phyloP scores from a whole-genome alignment of 108 stramenopile genomes.

The Fragilaria crotonensis region DNA sequence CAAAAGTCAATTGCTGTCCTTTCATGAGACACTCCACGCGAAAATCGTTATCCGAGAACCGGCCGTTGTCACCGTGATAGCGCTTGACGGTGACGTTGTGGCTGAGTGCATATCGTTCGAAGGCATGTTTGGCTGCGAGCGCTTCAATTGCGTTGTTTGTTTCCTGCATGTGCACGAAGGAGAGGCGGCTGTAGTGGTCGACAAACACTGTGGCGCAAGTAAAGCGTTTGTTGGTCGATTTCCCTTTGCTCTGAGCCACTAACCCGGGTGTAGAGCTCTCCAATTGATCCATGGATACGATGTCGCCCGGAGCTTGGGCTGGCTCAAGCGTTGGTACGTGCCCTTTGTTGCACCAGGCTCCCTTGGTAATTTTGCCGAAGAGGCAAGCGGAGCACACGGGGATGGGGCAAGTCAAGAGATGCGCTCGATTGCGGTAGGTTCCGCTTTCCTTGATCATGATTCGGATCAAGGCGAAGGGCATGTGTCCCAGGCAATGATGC shows the following conservation, averaged over 20 bases:
- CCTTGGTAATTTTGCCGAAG: slow-evolving; percentile 11
- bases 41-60: slow-evolving; percentile 10
- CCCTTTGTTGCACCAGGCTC: slow-evolving; percentile 16
- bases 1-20: slow-evolving; percentile 19
- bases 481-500: too few species aligned
- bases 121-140: slow-evolving; percentile 22
- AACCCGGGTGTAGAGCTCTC: slow-evolving; percentile 32
- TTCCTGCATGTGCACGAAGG: slow-evolving; percentile 24
- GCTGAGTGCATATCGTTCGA: slow-evolving; percentile 16
- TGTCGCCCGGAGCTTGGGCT: slow-evolving; percentile 18
- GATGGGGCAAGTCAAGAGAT: too few species aligned
- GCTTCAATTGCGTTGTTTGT: slow-evolving; percentile 19
- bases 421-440: too few species aligned
- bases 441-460: too few species aligned
- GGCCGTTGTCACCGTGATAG: slow-evolving; percentile 26
- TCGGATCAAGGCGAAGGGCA: too few species aligned
- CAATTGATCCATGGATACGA: slow-evolving; percentile 39
- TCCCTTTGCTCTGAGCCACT: slow-evolving; percentile 36
- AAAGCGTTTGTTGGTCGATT: slow-evolving; percentile 20
- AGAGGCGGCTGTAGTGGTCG: slow-evolving; percentile 18
- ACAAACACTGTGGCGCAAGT: slow-evolving; percentile 32
- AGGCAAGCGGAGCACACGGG: slow-evolving; percentile 21
- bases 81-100: slow-evolving; percentile 6
- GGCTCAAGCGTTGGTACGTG: background rate
- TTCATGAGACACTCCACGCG: background rate